Percentiles rank a stretch among this genome's conserved stretches.
Conservation (phyloP, 179 eudicot genomes). For the Beta macrorhiza region DNA sequence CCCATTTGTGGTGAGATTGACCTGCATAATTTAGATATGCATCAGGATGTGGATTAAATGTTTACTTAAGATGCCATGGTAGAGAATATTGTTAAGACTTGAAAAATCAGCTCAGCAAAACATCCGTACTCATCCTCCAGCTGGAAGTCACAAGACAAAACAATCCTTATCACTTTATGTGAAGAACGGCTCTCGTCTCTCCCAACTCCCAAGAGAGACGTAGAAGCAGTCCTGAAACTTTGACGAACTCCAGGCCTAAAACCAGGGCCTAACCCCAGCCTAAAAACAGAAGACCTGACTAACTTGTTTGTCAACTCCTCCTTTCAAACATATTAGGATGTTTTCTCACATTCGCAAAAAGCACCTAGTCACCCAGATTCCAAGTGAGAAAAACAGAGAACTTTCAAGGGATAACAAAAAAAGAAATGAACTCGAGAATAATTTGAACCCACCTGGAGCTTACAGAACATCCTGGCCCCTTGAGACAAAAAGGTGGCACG, state of each 20-base stretch:
- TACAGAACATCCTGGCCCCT: background rate
- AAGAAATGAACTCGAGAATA: background rate
- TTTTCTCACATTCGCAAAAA: background rate
- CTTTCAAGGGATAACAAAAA: background rate
- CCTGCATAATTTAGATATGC: conserved; percentile 35
- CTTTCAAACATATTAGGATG: background rate
- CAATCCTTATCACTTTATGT: no score
- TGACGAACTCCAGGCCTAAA: background rate
- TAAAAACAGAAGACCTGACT: background rate
- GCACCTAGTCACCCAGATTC: background rate
- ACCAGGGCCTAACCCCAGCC: background rate
- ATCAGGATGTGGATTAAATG: background rate
- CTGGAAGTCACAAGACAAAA: background rate
- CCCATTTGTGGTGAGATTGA: conserved; percentile 47
- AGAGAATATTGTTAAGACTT: background rate
- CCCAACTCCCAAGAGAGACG: background rate
- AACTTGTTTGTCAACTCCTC: background rate
- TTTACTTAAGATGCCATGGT: background rate
- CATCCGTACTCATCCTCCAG: background rate
- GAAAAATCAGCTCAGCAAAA: background rate
- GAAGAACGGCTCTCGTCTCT: background rate
- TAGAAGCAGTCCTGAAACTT: background rate
- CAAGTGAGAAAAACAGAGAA: no score
- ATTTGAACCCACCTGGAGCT: background rate
- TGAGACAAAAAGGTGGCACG: background rate